These are phyloP conservation scores for Laetiporus sulphureus DNA, from an alignment of 1,284 basidiomycete species.

Conservation along the genomic window DNA sequence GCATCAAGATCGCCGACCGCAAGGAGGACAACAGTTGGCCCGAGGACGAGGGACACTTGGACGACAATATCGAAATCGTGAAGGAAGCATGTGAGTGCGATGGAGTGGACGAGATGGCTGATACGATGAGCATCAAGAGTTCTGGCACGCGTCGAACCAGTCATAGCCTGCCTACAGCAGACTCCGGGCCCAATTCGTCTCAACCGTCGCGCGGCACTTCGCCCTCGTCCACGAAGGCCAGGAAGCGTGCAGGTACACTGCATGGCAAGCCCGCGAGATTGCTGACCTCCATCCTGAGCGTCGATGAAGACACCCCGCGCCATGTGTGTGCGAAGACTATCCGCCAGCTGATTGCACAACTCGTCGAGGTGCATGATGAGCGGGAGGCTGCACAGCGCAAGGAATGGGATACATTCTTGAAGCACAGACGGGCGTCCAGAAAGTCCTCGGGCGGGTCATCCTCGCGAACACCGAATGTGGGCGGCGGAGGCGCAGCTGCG, in stretches of 20 bases:
- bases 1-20: constrained; percentile 80
- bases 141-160: constrained; percentile 21
- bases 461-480: constrained; percentile 20
- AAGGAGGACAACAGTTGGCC: constrained; percentile 72
- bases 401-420: constrained; percentile 89
- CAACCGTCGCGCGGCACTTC: constrained; percentile 35
- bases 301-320: constrained; percentile 53
- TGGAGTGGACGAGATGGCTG: constrained; percentile 27
- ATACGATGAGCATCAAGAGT: constrained; percentile 21
- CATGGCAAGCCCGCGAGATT: constrained; percentile 25
- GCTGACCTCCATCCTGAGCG: constrained; percentile 45
- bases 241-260: constrained; percentile 37
- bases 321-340: constrained; percentile 76
- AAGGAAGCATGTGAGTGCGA: constrained; percentile 56
- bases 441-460: constrained; percentile 25
- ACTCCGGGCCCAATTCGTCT: constrained; percentile 12
- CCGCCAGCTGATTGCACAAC: constrained; percentile 68
- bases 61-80: constrained; percentile 46
- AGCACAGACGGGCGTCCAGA: constrained; percentile 49
- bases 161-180: constrained; percentile 12
- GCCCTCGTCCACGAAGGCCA: constrained; percentile 42
- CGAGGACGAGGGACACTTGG: constrained; percentile 39
- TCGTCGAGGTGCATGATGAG: constrained; percentile 83
- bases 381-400: constrained; percentile 69
- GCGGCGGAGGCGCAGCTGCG: constrained; percentile 43